Evolutionary conservation across 176 grass and related monocot genomes (phyloP), one percentile per base, ranked within the genome.

Genomic region (Avena eriantha): DNA sequence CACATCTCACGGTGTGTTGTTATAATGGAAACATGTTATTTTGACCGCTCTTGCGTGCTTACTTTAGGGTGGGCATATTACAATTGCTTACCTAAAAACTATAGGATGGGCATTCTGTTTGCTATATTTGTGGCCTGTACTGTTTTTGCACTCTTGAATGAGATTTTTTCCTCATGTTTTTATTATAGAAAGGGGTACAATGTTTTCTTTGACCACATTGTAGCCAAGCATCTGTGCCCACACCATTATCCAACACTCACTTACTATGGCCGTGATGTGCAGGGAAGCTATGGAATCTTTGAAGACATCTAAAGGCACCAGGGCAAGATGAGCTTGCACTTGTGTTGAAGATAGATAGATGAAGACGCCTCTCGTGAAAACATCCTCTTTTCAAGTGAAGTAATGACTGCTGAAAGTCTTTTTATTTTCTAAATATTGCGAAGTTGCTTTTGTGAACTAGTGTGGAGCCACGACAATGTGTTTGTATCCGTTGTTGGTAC

Each of bases 201-300:
- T 10, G 4, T 24, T 63, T 63, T 3, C 3, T 63, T 10, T 63
- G 59, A 63, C 59, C 59, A 26, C 24, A 24, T 4, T 63, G 22
- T 63, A 63, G 59, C 23, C 23, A 63, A 9, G 22, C 59, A 63
- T 24, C 8, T 26, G 22, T 63, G 59, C 22, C 23, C 4, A 26
- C 59, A 26, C 10, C 23, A 45, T 43, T 39, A 71, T 43, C 68
- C 19, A 71, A 66, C 68, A 71, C 36, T 11, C 2, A 8, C 23
- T 67, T 18, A 43, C 46, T 72, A 19, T 72, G 39, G 4, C 19
- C 45, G 35, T 65, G 13, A 43, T 41, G 68, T 72, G 69, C 69
- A 72, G 69, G 69, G 69, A 72, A 22, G 69, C 69, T n/a, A 45
- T 72, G 69, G 69, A 72, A 46, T 72, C 36, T 72, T n/a, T 72